Evolutionary conservation across 495 filamentous ascomycete species (phyloP).

Genomic region (Annulohypoxylon moriforme): DNA sequence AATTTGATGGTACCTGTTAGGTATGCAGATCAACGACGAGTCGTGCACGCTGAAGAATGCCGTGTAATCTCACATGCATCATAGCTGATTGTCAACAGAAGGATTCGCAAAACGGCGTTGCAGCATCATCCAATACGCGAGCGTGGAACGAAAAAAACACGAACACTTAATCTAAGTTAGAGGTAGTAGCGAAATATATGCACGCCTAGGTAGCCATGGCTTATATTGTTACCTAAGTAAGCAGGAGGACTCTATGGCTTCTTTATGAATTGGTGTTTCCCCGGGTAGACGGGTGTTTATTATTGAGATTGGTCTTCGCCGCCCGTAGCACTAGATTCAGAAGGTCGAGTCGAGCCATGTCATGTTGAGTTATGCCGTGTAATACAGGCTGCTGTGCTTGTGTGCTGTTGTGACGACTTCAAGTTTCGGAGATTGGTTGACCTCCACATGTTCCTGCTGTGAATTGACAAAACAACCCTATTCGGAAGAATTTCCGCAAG

Average conservation of each 20-base stretch:
- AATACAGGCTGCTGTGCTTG: constrained; percentile 25
- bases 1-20: background rate
- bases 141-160: background rate
- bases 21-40: background rate
- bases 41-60: constrained; percentile 3
- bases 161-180: background rate
- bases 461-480: constrained; percentile 21
- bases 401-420: constrained; percentile 27
- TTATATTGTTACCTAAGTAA: background rate
- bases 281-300: background rate
- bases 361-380: constrained; percentile 1
- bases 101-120: background rate
- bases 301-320: background rate
- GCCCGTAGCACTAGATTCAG: constrained; percentile 24
- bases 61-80: constrained; percentile 14
- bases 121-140: constrained; percentile 1
- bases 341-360: constrained; percentile 15
- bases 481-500: constrained; percentile 26
- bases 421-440: constrained; percentile 29
- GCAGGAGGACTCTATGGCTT: background rate
- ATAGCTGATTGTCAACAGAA: background rate
- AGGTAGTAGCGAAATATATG: background rate
- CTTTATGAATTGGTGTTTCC: background rate
- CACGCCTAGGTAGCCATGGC: background rate
- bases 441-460: constrained; percentile 34